Base-by-base conservation (phyloP, 768 basidiomycete species). In the Hygrocybe punicea region DNA sequence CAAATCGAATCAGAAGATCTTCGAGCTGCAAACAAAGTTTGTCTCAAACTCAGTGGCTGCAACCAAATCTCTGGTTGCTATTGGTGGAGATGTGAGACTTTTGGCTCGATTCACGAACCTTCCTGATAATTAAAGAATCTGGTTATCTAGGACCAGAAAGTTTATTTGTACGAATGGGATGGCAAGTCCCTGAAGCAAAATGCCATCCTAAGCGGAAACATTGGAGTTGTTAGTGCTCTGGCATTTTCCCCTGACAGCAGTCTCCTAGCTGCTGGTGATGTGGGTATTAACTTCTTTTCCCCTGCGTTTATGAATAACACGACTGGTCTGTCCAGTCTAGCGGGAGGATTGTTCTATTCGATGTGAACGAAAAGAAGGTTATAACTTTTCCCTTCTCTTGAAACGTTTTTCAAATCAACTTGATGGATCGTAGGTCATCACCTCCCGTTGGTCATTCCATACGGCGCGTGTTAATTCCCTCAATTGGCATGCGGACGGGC, bases 381-480 rank as follows among this genome's bases (percentile, higher is more conserved):
- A 14, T 71, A 55, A 21, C 24, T 53, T 51, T 34, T 7, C 45
- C 13, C 21, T 48, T 42, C 8, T 25, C 17, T 47, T 33, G 46
- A 39, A 49, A 46, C 14, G 48, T 54, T 14, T 53, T 36, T 54
- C 25, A 34, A 34, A 34, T 33, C 33, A 40, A 47, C 29, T 8
- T 29, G 29, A 29, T 29, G 29, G 29, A 29, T 25, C 55, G 24
- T 64, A 90, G 88, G 62, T 81, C 61, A 75, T 87, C 58, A 88
- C 87, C 37, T 79, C 85, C 3, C 84, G 85, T 55, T 98, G 96
- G 96, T 82, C 89, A 7, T 84, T 86, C 76, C 96, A 98, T 73
- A 79, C 86, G 8, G 91, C 84, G 1, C 85, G 91, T 25, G 82
- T 98, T 58, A 82, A 86, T 62, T 84, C 90, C 9, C 78, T 98